Base-by-base conservation (phyloP, 768 basidiomycete species). In the Amyloporia xantha region DNA sequence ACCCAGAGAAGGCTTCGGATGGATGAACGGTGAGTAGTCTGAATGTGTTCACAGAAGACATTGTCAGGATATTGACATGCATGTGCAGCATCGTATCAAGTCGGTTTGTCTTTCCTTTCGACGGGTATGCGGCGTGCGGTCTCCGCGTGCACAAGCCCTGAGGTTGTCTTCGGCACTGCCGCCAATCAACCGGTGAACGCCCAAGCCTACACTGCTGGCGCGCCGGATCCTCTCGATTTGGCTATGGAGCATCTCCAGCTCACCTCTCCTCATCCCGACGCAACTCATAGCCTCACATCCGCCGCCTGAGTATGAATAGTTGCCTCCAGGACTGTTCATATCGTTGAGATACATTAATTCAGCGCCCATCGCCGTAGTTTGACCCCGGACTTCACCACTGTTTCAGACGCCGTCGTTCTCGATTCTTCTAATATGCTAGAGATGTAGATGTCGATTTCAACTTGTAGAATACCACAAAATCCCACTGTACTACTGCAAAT, bases 1-100 rank as follows among this genome's bases (percentile, higher is more conserved):
- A 38, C 94, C 94, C 43, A 79, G 93, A 12, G 95, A 98, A 68
- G 95, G 95, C 47, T 99, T 98, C 62, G 95, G 95, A 7, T 97
- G 93, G 95, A 96, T 93, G 88, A 95, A 95, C 54, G 76, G 91
- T 91, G 59, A 52, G 83, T 33, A 28, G 10, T 27, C 21, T 28
- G 23, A 15, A 7, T 33, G 7, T 15, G 30, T 33, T 21, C 10
- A 28, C 17, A 25, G 5, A 13, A 35, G 12, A 44, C 43, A 44
- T 28, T 11, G 10, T 4, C 43, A 4, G 21, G 19, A 35, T 26
- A 17, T 19, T 40, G 15, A 42, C 12, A 20, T 6, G 23, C 47
- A 30, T 48, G 33, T 51, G 36, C 58, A 92, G 90, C 94, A 56
- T 90, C 93, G 25, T 97, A 92, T 66, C 95, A 97, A 71, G 89